A percentile compares a stretch with the other conserved stretches of the same genome.
phyloP scores from a whole-genome alignment of 202 grass and related monocot genomes.

The Musa balbisiana region DNA sequence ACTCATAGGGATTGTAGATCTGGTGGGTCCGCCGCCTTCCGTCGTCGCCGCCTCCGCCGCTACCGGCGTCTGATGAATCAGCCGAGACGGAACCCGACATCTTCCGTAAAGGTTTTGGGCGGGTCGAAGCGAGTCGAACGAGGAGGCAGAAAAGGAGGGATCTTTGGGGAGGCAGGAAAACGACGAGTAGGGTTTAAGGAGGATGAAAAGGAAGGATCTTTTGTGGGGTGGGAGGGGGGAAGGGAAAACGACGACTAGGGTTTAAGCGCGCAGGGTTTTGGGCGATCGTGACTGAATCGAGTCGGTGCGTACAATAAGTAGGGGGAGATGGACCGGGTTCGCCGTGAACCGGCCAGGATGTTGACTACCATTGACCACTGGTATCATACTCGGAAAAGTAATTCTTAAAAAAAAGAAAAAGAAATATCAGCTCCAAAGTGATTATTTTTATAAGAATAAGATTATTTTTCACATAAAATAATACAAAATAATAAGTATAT shows the following conservation, averaged over 20 bases:
- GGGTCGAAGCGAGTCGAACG: background rate
- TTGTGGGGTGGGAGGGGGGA: background rate
- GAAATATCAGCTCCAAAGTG: too few species aligned
- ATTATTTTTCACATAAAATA: too few species aligned
- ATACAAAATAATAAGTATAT: too few species aligned
- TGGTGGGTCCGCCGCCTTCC: background rate
- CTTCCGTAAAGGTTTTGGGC: background rate
- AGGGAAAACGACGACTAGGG: background rate
- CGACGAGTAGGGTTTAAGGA: background rate
- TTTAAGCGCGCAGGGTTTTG: background rate
- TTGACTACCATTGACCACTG: too few species aligned
- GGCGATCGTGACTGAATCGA: background rate
- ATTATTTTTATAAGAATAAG: too few species aligned
- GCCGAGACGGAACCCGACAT: background rate
- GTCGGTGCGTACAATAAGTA: too few species aligned
- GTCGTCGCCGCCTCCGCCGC: background rate
- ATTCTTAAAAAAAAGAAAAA: too few species aligned
- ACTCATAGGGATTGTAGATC: conserved; percentile 30
- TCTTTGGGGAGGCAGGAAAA: background rate
- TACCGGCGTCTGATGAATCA: background rate
- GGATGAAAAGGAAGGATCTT: background rate
- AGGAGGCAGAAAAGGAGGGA: background rate
- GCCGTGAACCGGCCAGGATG: too few species aligned
- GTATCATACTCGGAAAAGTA: too few species aligned
- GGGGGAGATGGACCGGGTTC: too few species aligned